phyloP scores from a whole-genome alignment of 164 flowering plant genomes.

The Chimonanthus salicifolius region DNA sequence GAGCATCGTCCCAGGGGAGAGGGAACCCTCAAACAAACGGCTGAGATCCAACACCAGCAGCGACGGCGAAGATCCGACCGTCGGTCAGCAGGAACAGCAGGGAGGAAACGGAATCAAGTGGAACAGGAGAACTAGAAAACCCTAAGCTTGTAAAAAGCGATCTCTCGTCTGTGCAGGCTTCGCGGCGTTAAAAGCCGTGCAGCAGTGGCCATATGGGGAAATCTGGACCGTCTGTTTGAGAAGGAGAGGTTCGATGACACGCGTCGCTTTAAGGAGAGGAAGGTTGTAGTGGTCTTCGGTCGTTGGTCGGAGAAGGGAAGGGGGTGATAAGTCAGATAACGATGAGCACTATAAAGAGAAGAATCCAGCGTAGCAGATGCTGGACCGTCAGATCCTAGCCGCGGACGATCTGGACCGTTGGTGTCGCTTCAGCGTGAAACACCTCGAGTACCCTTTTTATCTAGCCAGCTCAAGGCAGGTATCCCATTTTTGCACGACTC shows the following conservation, averaged over 20 bases:
- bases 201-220: neutral
- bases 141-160: neutral
- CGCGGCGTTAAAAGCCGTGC: neutral
- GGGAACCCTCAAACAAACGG: neutral
- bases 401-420: neutral
- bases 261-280: neutral
- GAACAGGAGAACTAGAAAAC: neutral
- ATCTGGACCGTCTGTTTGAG: neutral
- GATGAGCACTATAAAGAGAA: neutral
- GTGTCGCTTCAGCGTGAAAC: neutral
- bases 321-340: neutral
- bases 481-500: neutral
- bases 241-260: neutral
- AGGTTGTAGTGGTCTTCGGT: neutral
- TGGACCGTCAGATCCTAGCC: neutral
- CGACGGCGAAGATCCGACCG: neutral
- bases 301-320: neutral
- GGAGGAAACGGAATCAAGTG: neutral
- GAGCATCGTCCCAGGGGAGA: slow-evolving; percentile 29
- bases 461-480: neutral
- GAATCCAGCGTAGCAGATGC: neutral
- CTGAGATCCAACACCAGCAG: neutral
- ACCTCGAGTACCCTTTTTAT: neutral
- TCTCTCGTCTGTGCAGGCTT: neutral
- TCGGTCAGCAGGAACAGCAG: too few relatives aligned